Evolutionary conservation across 2,329 filamentous ascomycete species (phyloP).

Genomic region (Nemania bipapillata): DNA sequence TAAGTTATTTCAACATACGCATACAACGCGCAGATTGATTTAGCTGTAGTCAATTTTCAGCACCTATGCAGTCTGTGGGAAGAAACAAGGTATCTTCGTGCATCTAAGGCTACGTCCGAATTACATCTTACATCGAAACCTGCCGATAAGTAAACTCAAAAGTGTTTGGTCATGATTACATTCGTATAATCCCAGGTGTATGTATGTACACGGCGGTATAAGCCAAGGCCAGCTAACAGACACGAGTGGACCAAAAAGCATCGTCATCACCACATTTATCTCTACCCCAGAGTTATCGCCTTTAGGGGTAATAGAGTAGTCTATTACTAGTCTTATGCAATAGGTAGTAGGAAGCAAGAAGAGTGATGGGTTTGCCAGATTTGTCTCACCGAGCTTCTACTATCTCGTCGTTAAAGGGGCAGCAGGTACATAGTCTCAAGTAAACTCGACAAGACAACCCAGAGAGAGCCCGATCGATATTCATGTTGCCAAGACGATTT

Average conservation of each 20-base stretch:
- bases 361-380: background rate
- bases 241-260: conserved; percentile 13
- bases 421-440: background rate
- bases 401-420: conserved; percentile 1
- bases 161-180: background rate
- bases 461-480: no score
- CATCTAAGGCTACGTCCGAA: background rate
- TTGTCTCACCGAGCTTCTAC: background rate
- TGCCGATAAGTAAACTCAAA: background rate
- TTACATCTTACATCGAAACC: background rate
- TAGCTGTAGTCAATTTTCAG: background rate
- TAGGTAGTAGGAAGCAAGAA: conserved; percentile 12
- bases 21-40: background rate
- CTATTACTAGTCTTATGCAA: background rate
- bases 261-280: conserved; percentile 6
- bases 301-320: conserved; percentile 6
- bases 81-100: background rate
- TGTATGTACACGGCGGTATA: background rate
- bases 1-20: background rate
- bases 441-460: background rate
- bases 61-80: conserved; percentile 11
- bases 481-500: conserved; percentile 21
- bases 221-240: conserved; percentile 17
- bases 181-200: conserved; percentile 15
- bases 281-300: conserved; percentile 16